A percentile compares a stretch with the other conserved stretches of the same genome.
These are phyloP conservation scores for Venturia nashicola DNA, from an alignment of 2,329 filamentous ascomycete genomes.

Conservation along the genomic window DNA sequence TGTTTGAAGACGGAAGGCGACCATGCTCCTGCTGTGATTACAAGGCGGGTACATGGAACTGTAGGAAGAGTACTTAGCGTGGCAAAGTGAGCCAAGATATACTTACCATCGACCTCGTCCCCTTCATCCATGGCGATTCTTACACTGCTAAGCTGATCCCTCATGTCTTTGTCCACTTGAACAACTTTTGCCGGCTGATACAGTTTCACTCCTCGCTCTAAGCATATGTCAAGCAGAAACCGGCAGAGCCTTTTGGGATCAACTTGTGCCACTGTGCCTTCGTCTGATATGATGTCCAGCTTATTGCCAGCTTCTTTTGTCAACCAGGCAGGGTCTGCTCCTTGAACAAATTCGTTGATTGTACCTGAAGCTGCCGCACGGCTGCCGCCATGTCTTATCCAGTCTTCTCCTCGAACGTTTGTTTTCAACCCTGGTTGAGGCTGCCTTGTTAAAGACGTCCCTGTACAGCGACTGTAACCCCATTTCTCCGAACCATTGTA, in stretches of 20 bases:
- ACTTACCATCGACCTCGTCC: slow-evolving; percentile 17
- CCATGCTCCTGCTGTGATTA: slow-evolving; percentile 63
- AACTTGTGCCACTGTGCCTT: slow-evolving; percentile 52
- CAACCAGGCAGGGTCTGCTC: slow-evolving; percentile 42
- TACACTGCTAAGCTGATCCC: slow-evolving; percentile 40
- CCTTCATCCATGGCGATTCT: slow-evolving; percentile 31
- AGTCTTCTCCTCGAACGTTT: slow-evolving; percentile 42
- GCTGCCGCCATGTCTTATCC: slow-evolving; percentile 53
- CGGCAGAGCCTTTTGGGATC: slow-evolving; percentile 55
- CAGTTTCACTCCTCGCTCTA: slow-evolving; percentile 48
- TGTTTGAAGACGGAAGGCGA: slow-evolving; percentile 50
- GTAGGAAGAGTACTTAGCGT: not conserved
- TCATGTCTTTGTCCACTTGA: slow-evolving; percentile 39
- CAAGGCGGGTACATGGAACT: slow-evolving; percentile 51
- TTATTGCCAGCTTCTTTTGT: slow-evolving; percentile 37
- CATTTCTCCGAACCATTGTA: slow-evolving; percentile 45
- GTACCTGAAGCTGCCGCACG: slow-evolving; percentile 35
- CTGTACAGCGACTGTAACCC: slow-evolving; percentile 48
- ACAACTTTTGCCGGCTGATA: slow-evolving; percentile 51
- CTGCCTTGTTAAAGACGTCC: slow-evolving; percentile 41
- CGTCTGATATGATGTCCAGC: slow-evolving; percentile 49
- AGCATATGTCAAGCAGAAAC: slow-evolving; percentile 48
- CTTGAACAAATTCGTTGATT: not conserved
- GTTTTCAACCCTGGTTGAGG: slow-evolving; percentile 21
- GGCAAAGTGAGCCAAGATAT: not conserved